phyloP scores from a whole-genome alignment of 1,284 basidiomycete species.

The Sporisorium graminicola region DNA sequence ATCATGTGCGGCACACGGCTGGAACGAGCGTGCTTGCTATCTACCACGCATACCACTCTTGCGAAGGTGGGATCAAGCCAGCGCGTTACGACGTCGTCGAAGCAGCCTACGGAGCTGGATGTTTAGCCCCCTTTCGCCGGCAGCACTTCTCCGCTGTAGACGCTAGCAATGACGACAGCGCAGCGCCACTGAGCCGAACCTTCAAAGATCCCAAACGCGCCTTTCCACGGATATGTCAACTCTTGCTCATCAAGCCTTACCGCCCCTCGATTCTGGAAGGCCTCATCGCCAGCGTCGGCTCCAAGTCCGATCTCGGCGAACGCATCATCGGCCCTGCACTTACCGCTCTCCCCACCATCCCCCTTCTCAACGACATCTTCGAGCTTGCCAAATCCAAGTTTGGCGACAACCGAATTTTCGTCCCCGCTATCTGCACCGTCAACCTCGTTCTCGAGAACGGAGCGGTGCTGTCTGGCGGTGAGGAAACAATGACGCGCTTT shows the following conservation, averaged over 20 bases:
- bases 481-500: not conserved
- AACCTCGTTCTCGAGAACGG: conserved; percentile 55
- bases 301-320: conserved; percentile 51
- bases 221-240: conserved; percentile 15
- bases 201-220: conserved; percentile 41
- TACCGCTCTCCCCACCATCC: not conserved
- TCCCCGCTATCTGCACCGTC: conserved; percentile 46
- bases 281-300: conserved; percentile 42
- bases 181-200: not conserved
- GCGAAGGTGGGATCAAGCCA: not conserved
- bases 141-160: not conserved
- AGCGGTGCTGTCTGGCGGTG: not conserved
- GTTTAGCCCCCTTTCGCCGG: not conserved
- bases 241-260: conserved; percentile 34
- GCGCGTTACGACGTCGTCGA: conserved; percentile 28
- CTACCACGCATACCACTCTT: conserved; percentile 15
- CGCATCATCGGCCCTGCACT: conserved; percentile 32
- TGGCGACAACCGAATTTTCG: conserved; percentile 52
- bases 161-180: not conserved
- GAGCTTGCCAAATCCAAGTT: conserved; percentile 30
- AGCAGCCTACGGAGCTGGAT: conserved; percentile 2
- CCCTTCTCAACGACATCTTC: conserved; percentile 30
- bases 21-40: conserved; percentile 72
- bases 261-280: conserved; percentile 32
- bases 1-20: conserved; percentile 85